Base-by-base conservation (phyloP, 225 moss, liverwort and hornwort genomes). In the Sphagnum contortum region DNA sequence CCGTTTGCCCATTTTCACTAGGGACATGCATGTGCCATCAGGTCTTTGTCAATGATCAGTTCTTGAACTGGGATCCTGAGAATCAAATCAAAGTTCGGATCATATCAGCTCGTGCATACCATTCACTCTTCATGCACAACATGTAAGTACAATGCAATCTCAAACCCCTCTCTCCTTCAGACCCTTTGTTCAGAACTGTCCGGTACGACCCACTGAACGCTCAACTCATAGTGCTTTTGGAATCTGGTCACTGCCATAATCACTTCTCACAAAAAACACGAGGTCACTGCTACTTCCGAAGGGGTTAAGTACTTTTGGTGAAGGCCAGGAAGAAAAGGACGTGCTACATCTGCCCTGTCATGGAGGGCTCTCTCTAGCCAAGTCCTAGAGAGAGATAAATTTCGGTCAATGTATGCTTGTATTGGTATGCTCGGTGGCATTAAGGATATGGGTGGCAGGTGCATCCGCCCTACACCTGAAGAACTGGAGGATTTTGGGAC, bases 381-480 rank as follows among this genome's bases (percentile, higher is more conserved):
- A 45, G 62, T 44, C 62, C 69, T 70, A 63, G 50, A 51, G 52
- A 45, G 73, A 69, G 76, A 69, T 66, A 66, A 63, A 50, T 73
- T 64, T 77, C 84, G 52, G 6, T 9, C 9, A 60, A 75, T 88
- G 76, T 64, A 75, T 76, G 74, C 12, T 46, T 74, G 70, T 75
- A 2, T 95, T 83, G 77, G 88, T 76, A 80, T 88, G 80, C 79
- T 80, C 87, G 83, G 69, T 91, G 92, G 84, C 83, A 88, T 87
- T 88, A 93, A 92, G 85, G 74, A 71, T 75, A 87, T 92, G 90
- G 90, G 83, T 98, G 96, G 88, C 90, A 98, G 96, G 96, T 98
- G 96, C 83, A 98, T 98, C 29, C 96, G 96, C 90, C 96, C 92
- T 93, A 98, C 96, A 74, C 92, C 96, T 87, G 96, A 93, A 93